Evolutionary conservation across 2,329 filamentous ascomycete species (phyloP).

Genomic region (Colletotrichum somersetense): DNA sequence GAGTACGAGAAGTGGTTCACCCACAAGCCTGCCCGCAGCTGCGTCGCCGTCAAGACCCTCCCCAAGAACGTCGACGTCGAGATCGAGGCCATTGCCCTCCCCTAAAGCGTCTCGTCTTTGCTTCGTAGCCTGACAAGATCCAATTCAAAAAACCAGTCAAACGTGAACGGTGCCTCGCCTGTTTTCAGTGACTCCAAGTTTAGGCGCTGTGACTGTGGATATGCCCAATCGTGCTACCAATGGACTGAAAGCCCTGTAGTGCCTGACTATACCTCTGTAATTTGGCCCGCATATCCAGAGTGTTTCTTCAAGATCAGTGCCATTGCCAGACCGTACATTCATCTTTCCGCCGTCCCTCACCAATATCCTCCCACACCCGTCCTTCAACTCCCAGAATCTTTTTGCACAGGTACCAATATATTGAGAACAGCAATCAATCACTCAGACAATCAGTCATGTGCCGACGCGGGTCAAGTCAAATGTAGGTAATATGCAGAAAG

Average conservation of each 20-base stretch:
- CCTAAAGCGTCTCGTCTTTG: constrained; percentile 54
- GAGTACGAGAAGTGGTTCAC: constrained; percentile 87
- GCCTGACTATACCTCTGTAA: background rate
- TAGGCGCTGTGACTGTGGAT: background rate
- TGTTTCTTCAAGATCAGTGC: background rate
- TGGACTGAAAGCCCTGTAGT: background rate
- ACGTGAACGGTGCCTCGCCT: background rate
- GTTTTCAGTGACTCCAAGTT: background rate
- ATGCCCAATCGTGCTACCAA: too few relatives aligned
- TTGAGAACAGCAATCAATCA: background rate
- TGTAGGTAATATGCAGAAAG: constrained; percentile 40
- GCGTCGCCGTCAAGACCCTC: constrained; percentile 89
- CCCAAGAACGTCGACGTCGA: constrained; percentile 89
- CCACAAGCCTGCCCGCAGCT: constrained; percentile 89
- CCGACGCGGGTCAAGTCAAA: background rate
- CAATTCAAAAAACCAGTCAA: constrained; percentile 20
- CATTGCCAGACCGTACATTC: background rate
- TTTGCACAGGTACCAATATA: too few relatives aligned
- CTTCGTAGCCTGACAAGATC: constrained; percentile 5
- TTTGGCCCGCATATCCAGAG: background rate
- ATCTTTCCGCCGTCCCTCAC: background rate
- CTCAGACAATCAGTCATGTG: background rate
- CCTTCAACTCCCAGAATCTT: background rate
- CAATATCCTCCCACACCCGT: background rate
- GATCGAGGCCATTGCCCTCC: constrained; percentile 88